Conservation (phyloP, 306 rosid genomes). For the Ormosia emarginata region DNA sequence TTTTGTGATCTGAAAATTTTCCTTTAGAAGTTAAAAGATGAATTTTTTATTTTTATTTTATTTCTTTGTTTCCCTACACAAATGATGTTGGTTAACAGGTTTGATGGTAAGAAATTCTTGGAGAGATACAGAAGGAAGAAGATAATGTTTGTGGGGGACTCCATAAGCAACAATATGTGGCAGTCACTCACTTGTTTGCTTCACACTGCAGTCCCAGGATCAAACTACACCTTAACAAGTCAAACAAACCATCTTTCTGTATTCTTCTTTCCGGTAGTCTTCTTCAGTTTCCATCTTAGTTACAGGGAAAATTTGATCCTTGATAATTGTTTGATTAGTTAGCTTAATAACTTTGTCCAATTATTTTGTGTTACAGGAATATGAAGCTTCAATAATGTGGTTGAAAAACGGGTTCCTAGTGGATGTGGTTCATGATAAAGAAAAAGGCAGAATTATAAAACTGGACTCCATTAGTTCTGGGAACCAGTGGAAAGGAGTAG, state of each 20-base stretch:
- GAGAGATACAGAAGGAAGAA: conserved; percentile 59
- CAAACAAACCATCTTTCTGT: conserved; percentile 21
- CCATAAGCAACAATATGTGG: conserved; percentile 79
- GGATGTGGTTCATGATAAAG: conserved; percentile 40
- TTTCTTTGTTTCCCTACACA: neutral
- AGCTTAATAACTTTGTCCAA: neutral
- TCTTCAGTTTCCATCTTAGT: neutral
- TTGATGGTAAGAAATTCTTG: conserved; percentile 56
- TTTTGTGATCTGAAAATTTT: neutral
- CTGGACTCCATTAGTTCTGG: conserved; percentile 50
- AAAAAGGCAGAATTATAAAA: conserved; percentile 50
- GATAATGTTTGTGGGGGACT: conserved; percentile 77
- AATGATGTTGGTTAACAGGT: conserved; percentile 32
- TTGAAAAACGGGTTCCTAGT: conserved; percentile 72
- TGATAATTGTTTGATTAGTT: neutral
- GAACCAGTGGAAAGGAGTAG: conserved; percentile 49
- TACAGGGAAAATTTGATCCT: neutral
- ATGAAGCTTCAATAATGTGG: conserved; percentile 46
- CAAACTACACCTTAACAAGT: conserved; percentile 33
- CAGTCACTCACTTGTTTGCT: conserved; percentile 73
- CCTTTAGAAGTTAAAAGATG: neutral
- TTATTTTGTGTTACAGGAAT: conserved; percentile 36
- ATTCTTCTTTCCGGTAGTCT: conserved; percentile 45
- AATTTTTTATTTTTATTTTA: neutral
- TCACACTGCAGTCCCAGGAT: conserved; percentile 45